Conservation (phyloP, 352 stramenopile genomes). For the Peronospora belbahrii region DNA sequence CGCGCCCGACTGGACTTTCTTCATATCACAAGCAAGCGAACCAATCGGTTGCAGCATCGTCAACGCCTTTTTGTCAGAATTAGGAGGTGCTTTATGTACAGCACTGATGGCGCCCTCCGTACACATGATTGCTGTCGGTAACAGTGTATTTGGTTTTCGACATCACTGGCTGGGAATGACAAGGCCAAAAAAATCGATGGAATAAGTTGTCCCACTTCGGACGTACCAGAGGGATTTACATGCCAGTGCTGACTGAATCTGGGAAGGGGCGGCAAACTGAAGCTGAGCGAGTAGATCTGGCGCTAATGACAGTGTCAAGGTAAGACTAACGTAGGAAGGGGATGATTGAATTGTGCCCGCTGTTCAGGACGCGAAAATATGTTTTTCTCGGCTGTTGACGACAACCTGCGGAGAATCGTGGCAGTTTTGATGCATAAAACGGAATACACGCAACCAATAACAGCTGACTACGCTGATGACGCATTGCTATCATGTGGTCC, state of each 20-base stretch:
- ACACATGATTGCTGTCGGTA: background rate
- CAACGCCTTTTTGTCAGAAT: background rate
- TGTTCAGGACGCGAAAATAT: no score
- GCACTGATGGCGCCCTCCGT: background rate
- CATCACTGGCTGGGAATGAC: background rate
- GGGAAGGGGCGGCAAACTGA: constrained; percentile 14
- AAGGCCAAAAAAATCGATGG: constrained; percentile 1
- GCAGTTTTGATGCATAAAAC: constrained; percentile 6
- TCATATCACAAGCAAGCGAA: background rate
- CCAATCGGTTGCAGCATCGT: background rate
- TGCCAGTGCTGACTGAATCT: constrained; percentile 3
- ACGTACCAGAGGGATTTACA: no score
- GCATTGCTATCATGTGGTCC: constrained; percentile 8
- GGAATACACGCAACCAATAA: constrained; percentile 4
- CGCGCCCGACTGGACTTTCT: background rate
- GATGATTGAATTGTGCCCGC: no score
- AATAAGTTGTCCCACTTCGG: constrained; percentile 6
- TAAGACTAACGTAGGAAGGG: no score
- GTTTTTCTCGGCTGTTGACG: background rate
- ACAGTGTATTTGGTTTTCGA: background rate
- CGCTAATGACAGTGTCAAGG: no score
- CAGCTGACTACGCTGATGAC: constrained; percentile 14
- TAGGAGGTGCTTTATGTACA: background rate
- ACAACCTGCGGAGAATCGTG: constrained; percentile 3
- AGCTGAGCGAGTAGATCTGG: background rate